Conservation (phyloP, 176 grass and related monocot species). For the Paspalum vaginatum region DNA sequence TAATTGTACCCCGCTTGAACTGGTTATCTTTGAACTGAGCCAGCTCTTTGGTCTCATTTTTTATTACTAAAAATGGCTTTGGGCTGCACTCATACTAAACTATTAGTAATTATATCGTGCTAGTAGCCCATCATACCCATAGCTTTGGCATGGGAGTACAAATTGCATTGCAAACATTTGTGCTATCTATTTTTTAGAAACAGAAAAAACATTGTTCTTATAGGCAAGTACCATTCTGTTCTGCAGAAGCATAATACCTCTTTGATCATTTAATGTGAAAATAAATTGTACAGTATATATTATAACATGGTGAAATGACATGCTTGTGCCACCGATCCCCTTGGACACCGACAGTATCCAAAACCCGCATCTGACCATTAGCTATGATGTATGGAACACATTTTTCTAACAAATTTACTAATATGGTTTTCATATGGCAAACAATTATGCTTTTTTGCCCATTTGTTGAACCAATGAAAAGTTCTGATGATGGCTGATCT, state of each 20-base stretch:
- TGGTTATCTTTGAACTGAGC: not conserved
- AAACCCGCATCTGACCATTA: not conserved
- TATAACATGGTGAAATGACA: not conserved
- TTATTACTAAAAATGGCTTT: not conserved
- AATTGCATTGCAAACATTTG: not conserved
- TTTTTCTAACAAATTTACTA: not conserved
- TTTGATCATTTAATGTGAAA: constrained; percentile 1
- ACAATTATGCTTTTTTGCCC: not conserved
- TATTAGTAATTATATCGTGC: not conserved
- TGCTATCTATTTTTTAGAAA: not conserved
- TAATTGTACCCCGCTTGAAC: not conserved
- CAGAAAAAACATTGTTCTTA: not conserved
- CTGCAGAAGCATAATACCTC: constrained; percentile 17
- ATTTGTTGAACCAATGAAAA: not conserved
- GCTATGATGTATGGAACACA: not conserved
- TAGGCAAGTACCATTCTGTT: not conserved
- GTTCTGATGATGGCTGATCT: constrained; percentile 1
- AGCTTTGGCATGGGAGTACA: not conserved
- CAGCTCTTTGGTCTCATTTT: not conserved
- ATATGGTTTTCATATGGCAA: not conserved
- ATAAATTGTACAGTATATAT: constrained; percentile 23
- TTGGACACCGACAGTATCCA: not conserved
- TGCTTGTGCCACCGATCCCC: not conserved
- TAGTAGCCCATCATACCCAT: not conserved
- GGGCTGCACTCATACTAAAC: not conserved